Evolutionary conservation across 1,139 yeast species (phyloP), one percentile per base, ranked within the genome.

Genomic region (Hyphopichia pseudoburtonii): DNA sequence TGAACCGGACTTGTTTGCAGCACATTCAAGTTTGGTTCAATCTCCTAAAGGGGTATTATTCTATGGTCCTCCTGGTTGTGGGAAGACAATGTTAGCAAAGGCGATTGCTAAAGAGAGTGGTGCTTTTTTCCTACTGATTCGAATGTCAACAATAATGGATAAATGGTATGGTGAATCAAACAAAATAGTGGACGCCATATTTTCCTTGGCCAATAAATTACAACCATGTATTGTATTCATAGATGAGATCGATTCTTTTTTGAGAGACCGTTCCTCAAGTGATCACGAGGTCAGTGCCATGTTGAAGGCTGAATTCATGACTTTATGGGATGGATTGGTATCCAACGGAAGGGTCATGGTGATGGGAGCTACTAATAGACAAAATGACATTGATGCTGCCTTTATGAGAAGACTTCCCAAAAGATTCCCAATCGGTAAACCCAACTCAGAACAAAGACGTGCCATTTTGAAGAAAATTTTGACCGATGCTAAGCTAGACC

Each of bases 101-200:
- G 97, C 97, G 0, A 75, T 92, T 34, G 97, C 97, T 1, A 79
- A 82, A 39, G 96, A 90, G 58, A 83, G 95, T 50, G 90, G 90
- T 0, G 97, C 98, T 0, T 88, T 85, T 51, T 92, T 92, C 62
- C 76, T 92, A 37, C 89, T 90, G 56, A 85, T 92, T 38, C 77
- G 96, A 60, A 87, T 92, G 95, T 88, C 96, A 6, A 83, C 94
- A 1, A 80, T 92, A 17, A 87, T 92, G 94, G 97, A 94, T 65
- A 92, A 92, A 62, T 92, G 97, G 96, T 92, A 88, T 58, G 98
- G 98, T 15, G 98, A 92, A 60, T 82, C 94, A 33, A 92, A 92
- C 61, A 92, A 92, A 65, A 82, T 90, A 33, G 95, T 90, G 2
- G 95, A 92, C 47, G 98, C 97, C 2, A 79, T 92, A 32, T 92